Conservation (phyloP, 768 basidiomycete genomes). For the Phylloporus arenicola region DNA sequence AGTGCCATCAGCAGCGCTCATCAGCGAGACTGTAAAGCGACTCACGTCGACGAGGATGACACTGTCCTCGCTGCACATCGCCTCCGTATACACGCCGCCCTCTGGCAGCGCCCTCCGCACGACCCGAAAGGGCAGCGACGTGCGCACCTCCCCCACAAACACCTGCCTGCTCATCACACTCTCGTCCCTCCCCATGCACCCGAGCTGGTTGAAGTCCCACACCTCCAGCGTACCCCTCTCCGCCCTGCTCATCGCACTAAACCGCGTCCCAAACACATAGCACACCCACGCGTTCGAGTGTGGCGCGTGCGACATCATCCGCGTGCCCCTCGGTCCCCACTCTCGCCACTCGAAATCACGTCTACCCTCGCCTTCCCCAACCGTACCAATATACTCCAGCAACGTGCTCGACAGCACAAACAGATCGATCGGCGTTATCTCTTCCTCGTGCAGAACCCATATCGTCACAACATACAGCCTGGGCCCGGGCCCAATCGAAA, state of each 20-base stretch:
- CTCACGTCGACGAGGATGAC: constrained; percentile 48
- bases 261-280: constrained; percentile 49
- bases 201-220: constrained; percentile 50
- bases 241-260: constrained; percentile 26
- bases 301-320: constrained; percentile 35
- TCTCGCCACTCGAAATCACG: constrained; percentile 39
- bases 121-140: constrained; percentile 44
- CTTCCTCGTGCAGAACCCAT: constrained; percentile 30
- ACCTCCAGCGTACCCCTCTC: constrained; percentile 29
- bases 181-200: constrained; percentile 23
- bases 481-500: constrained; percentile 37
- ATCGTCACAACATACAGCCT: constrained; percentile 46
- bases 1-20: not conserved
- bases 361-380: constrained; percentile 11
- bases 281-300: constrained; percentile 51
- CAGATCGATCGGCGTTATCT: constrained; percentile 32
- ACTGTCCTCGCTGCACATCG: constrained; percentile 55
- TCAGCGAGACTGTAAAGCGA: not conserved
- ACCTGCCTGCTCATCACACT: constrained; percentile 27
- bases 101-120: constrained; percentile 21
- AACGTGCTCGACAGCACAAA: constrained; percentile 40
- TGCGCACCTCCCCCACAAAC: constrained; percentile 39
- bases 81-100: constrained; percentile 19
- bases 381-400: constrained; percentile 21
- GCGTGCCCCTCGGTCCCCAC: constrained; percentile 49